Evolutionary conservation across 208 protist species (phyloP).

Genomic region (Blastocrithidia nonstop): DNA sequence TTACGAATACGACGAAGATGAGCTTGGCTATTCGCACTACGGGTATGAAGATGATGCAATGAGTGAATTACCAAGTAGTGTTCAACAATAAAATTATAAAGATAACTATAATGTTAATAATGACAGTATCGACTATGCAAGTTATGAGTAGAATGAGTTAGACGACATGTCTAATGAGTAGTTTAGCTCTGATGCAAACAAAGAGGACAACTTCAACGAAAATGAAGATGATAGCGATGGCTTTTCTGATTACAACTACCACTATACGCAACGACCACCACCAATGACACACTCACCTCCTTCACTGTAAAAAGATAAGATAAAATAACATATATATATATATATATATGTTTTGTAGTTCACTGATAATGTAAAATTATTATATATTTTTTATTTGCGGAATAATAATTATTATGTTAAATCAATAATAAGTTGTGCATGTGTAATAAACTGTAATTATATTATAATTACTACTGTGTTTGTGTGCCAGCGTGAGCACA

Average conservation of each 20-base stretch:
- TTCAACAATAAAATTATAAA: not conserved
- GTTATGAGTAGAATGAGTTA: not conserved
- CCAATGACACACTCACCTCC: conserved; percentile 31
- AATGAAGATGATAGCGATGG: conserved; percentile 9
- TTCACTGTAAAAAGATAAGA: conserved; percentile 8
- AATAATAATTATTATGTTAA: no score
- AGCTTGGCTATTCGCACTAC: no score
- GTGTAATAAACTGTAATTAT: no score
- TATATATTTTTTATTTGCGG: no score
- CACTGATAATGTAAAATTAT: no score
- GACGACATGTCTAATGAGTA: not conserved
- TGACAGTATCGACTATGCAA: not conserved
- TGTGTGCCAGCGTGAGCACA: no score
- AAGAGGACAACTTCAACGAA: conserved; percentile 2
- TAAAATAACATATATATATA: conserved; percentile 12
- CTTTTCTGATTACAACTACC: conserved; percentile 7
- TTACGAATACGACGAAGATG: not conserved
- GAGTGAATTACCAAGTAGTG: no score
- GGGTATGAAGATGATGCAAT: no score
- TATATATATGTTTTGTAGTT: conserved; percentile 7
- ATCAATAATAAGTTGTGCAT: no score
- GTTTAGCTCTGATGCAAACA: not conserved
- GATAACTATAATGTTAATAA: not conserved
- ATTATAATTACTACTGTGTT: no score
- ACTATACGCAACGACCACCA: conserved; percentile 12